Evolutionary conservation across 768 basidiomycete species (phyloP), one percentile per base, ranked within the genome.

Genomic region (Cystofilobasidium capitatum): DNA sequence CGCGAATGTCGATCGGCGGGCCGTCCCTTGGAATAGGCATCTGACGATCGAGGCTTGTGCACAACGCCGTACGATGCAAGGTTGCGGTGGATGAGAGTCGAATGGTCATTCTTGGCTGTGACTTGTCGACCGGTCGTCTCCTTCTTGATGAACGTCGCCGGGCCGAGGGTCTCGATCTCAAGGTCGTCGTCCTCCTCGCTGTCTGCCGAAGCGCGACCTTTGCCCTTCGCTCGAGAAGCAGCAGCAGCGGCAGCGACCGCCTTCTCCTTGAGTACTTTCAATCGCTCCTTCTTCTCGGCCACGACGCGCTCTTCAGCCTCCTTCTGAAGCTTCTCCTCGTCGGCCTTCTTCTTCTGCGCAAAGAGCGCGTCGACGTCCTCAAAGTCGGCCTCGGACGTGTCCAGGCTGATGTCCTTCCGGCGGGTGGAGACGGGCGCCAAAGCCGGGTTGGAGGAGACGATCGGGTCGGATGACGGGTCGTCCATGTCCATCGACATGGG

Each of bases 311-410:
- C 49, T 6, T 8, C 49, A n/a, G 49, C 49, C 49, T 45, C 44
- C 6, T 16, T 5, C 8, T 5, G 8, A n/a, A 20, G 24, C 16
- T 29, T 4, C 12, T 24, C 51, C 17, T 14, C 51, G 29, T 55
- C 51, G 9, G 51, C 51, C 51, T 14, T 3, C 29, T 33, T 31
- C 51, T 55, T 55, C 29, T 33, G 17, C 9, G 26, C 51, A 33
- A 55, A 55, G 14, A 55, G 51, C 51, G 31, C 51, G 13, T 29
- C 51, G 51, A 55, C 51, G 51, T 55, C 51, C 13, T 29, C 51
- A 20, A 55, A 55, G 31, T 55, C 51, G 31, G 12, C 26, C 29
- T 55, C 51, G 51, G 12, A 26, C 24, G 24, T 7, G 9, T 22
- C 20, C 20, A 49, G 10, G 24, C 24, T 2, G 12, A 8, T 5